These are phyloP conservation scores for Odontarrhena argentea DNA, from an alignment of 345 rosid species.

Conservation along the genomic window DNA sequence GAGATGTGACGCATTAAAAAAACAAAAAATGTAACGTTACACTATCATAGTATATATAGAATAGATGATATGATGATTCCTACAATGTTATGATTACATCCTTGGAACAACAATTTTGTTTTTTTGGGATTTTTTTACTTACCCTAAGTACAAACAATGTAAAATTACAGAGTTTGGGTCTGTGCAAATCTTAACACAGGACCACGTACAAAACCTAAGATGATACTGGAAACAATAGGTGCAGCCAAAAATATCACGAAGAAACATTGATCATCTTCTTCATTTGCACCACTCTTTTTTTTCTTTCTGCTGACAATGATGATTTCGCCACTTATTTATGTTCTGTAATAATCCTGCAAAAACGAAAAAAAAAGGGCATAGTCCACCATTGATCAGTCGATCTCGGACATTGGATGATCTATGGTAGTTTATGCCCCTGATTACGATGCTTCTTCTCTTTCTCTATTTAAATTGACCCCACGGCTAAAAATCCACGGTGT, in stretches of 20 bases:
- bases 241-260: conserved; percentile 33
- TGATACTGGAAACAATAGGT: conserved; percentile 1
- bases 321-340: conserved; percentile 37
- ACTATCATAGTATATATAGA: conserved; percentile 30
- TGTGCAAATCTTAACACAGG: conserved; percentile 38
- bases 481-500: conserved; percentile 21
- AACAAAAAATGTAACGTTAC: conserved; percentile 12
- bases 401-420: conserved; percentile 24
- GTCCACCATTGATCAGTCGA: conserved; percentile 35
- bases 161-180: conserved; percentile 31
- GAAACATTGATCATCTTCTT: conserved; percentile 37
- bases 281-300: conserved; percentile 27
- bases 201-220: conserved; percentile 28
- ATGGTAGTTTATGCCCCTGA: conserved; percentile 31
- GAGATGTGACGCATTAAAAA: conserved; percentile 1
- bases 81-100: conserved; percentile 36
- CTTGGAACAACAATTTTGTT: conserved; percentile 28
- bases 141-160: conserved; percentile 41
- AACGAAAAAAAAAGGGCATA: conserved; percentile 17
- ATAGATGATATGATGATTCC: neutral
- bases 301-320: neutral
- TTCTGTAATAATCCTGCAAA: conserved; percentile 41
- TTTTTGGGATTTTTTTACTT: conserved; percentile 7
- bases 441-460: conserved; percentile 28
- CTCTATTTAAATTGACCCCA: conserved; percentile 28